Evolutionary conservation across 2,329 filamentous ascomycete genomes (phyloP).

Genomic region (Rosellinia necatrix): DNA sequence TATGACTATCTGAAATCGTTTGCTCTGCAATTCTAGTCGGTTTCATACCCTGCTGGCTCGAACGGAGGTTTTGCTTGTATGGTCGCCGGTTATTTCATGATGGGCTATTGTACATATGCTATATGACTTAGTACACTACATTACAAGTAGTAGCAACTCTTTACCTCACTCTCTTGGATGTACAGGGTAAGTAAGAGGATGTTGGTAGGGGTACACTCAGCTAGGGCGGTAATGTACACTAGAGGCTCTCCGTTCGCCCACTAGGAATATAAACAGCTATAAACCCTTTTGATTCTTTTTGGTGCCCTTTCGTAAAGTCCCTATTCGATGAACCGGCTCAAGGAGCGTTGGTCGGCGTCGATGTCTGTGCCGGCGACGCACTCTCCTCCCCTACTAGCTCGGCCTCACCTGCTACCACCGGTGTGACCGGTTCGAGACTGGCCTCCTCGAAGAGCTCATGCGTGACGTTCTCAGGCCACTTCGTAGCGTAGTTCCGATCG

Average conservation of each 20-base stretch:
- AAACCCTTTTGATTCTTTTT: constrained; percentile 9
- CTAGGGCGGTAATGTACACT: constrained; percentile 14
- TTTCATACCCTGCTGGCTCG: neutral
- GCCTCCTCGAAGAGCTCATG: constrained; percentile 50
- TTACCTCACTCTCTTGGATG: constrained; percentile 18
- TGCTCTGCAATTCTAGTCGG: constrained; percentile 65
- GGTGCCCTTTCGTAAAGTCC: constrained; percentile 16
- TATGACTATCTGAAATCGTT: constrained; percentile 86
- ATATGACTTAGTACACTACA: constrained; percentile 32
- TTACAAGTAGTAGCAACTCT: constrained; percentile 32
- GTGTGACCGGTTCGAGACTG: constrained; percentile 4
- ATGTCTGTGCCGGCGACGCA: too few species aligned
- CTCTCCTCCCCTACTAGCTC: too few species aligned
- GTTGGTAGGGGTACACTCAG: constrained; percentile 22
- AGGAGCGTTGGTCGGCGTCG: too few species aligned
- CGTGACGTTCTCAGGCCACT: constrained; percentile 59
- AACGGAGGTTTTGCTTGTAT: constrained; percentile 14
- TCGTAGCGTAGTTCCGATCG: constrained; percentile 52
- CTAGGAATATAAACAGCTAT: constrained; percentile 15
- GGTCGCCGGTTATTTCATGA: constrained; percentile 3
- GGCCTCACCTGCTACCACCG: neutral
- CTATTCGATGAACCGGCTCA: constrained; percentile 16
- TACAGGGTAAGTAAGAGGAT: constrained; percentile 13
- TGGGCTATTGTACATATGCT: constrained; percentile 26
- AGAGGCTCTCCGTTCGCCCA: constrained; percentile 1